Evolutionary conservation across 176 grass and related monocot species (phyloP), one percentile per base, ranked within the genome.

Genomic region (Ananas comosus): DNA sequence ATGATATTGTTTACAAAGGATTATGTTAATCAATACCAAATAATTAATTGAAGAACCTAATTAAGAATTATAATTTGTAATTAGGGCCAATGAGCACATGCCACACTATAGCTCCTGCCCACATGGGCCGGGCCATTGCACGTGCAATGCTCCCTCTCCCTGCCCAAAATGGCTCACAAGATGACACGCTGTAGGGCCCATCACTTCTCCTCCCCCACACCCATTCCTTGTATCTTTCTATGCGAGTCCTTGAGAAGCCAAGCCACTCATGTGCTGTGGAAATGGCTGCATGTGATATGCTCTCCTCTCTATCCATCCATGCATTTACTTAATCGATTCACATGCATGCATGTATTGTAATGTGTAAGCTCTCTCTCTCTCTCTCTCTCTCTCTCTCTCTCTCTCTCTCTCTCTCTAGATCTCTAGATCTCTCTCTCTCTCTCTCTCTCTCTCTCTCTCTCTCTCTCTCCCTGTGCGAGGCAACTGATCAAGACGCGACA

Each of bases 231-330:
- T 25, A 67, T 42, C 65, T 67, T 67, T 67, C 65, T 67, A 49
- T 14, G 1, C 29, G 28, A 67, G 48, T 12, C 65, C n/a, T 67
- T 11, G 17, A 49, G 5, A 48, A 42, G 14, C 65, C 2, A 67
- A 67, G 33, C 33, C 65, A 16, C 9, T 67, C 65, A 67, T 67
- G 65, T 67, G 65, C 65, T 4, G 9, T 3, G 13, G 65, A 49
- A 67, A 18, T 67, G 65, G 29, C 29, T 67, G 27, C 65, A 67
- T 67, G 65, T 67, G 65, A 67, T 48, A 28, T 67, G 65, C 65
- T 48, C 9, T 12, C 13, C 64, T 66, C 64, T 18, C 53, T n/a
- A 57, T 57, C 64, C 48, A 23, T 18, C 54, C 54, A 59, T 59
- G 54, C 54, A 59, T 59, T 14, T 59, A 18, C n/a, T 59, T 33